These are phyloP conservation scores for Fagus sylvatica DNA, from an alignment of 306 rosid species.

Conservation along the genomic window DNA sequence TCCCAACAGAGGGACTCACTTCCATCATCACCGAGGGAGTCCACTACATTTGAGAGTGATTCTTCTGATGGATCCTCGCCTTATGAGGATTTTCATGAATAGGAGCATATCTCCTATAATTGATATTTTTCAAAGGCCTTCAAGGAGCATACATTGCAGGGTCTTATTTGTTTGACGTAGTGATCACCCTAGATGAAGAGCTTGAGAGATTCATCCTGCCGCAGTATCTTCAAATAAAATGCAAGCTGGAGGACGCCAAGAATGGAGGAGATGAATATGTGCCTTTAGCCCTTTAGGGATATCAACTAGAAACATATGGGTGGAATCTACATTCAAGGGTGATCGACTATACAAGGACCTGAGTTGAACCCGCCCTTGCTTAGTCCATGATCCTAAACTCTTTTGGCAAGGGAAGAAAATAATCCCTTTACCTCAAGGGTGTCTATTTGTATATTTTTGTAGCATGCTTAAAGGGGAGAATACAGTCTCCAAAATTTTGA, in stretches of 20 bases:
- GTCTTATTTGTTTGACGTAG: not conserved
- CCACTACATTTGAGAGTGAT: slow-evolving; percentile 78
- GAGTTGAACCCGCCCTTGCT: not conserved
- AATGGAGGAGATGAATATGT: slow-evolving; percentile 21
- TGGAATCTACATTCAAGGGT: slow-evolving; percentile 12
- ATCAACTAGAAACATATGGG: slow-evolving; percentile 1
- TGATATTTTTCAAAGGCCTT: slow-evolving; percentile 10
- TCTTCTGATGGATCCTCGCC: slow-evolving; percentile 90
- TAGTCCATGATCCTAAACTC: not conserved
- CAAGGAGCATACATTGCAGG: slow-evolving; percentile 8
- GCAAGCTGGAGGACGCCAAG: slow-evolving; percentile 3
- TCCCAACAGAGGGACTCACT: slow-evolving; percentile 82
- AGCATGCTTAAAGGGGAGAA: slow-evolving; percentile 32
- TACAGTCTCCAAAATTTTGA: slow-evolving; percentile 20
- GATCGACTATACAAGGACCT: not conserved
- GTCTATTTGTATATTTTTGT: slow-evolving; percentile 42
- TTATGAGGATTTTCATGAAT: slow-evolving; percentile 83
- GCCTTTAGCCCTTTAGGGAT: not conserved
- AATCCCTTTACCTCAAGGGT: slow-evolving; percentile 3
- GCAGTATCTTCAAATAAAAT: not conserved
- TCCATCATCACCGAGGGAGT: slow-evolving; percentile 83
- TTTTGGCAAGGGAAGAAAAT: not conserved
- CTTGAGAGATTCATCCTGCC: slow-evolving; percentile 3
- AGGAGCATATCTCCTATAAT: slow-evolving; percentile 25
- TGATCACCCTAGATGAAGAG: slow-evolving; percentile 26